Base-by-base conservation (phyloP, 441 rosid genomes). In the Hura crepitans region DNA sequence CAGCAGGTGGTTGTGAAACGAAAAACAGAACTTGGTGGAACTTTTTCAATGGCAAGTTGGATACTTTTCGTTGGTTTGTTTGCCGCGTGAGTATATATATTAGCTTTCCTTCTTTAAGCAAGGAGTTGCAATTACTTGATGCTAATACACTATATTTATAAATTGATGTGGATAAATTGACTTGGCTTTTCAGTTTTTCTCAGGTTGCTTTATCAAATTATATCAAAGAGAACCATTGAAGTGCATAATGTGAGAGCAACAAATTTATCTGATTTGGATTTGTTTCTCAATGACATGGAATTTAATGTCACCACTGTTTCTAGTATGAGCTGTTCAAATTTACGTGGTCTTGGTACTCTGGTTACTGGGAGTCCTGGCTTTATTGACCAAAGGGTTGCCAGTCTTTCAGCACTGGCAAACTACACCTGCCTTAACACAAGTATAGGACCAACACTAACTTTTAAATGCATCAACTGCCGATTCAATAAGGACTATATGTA, bases 151-250 rank as follows among this genome's bases (percentile, higher is more conserved):
- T 62, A 20, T 65, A 18, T 69, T 60, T 64, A 9, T 53, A 23
- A 28, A 8, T 65, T 59, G 25, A 12, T 46, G 8, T 18, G 8
- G 56, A 61, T 65, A 62, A 35, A 42, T 46, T 82, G 74, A 79
- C 59, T 82, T 86, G 75, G 72, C 15, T 63, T 77, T 79, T 82
- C 75, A 76, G 92, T 83, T 78, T 80, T 79, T 76, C 55, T 79
- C 93, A 93, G 98, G 87, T 73, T 92, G 86, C 98, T 95, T 75
- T 95, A 95, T 83, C 99, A 95, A 80, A 77, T 91, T 57, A 89
- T 95, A 71, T 74, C 92, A 55, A 92, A 86, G 80, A 86, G 99
- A 84, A 81, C 81, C 47, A 85, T 95, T 47, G 98, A 92, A 80
- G 91, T 91, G 64, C 98, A 88, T 73, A 95, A 89, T 47, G 96